phyloP scores from a whole-genome alignment of 2,329 filamentous ascomycete genomes.

The Aureobasidium melanogenum region DNA sequence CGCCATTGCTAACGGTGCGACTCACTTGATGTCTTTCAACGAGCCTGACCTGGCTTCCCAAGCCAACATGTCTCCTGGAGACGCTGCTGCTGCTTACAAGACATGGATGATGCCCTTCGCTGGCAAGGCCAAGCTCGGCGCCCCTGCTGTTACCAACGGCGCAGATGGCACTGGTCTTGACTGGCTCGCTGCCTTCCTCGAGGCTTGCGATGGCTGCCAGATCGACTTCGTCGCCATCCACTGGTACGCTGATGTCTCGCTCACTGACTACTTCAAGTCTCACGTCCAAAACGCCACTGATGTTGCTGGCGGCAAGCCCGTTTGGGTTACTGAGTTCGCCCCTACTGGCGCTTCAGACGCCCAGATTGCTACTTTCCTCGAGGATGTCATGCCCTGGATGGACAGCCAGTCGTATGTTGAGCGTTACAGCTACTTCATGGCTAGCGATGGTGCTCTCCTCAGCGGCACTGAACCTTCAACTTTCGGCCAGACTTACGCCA shows the following conservation, averaged over 20 bases:
- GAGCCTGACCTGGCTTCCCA: constrained; percentile 58
- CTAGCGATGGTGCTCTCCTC: constrained; percentile 27
- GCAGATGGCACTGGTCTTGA: constrained; percentile 43
- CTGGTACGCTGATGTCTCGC: constrained; percentile 49
- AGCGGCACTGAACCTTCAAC: constrained; percentile 23
- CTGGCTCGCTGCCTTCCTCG: constrained; percentile 48
- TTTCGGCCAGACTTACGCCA: constrained; percentile 23
- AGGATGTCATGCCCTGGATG: constrained; percentile 39
- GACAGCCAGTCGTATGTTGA: constrained; percentile 31
- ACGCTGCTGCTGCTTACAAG: constrained; percentile 46
- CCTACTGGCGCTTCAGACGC: constrained; percentile 37
- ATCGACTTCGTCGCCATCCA: constrained; percentile 55
- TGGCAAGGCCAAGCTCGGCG: constrained; percentile 46
- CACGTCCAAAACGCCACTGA: constrained; percentile 40
- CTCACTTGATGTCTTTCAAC: constrained; percentile 59
- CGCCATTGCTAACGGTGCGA: constrained; percentile 47
- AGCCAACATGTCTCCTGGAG: constrained; percentile 46
- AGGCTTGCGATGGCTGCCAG: constrained; percentile 44
- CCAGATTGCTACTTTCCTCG: constrained; percentile 40
- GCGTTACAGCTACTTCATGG: constrained; percentile 33
- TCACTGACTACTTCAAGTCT: constrained; percentile 43
- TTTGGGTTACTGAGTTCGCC: constrained; percentile 61
- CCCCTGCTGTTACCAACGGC: constrained; percentile 57
- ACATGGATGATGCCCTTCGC: constrained; percentile 47
- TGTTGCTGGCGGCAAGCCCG: constrained; percentile 28